Evolutionary conservation across 352 stramenopile species (phyloP).

Genomic region (Phytophthora citrophthora): DNA sequence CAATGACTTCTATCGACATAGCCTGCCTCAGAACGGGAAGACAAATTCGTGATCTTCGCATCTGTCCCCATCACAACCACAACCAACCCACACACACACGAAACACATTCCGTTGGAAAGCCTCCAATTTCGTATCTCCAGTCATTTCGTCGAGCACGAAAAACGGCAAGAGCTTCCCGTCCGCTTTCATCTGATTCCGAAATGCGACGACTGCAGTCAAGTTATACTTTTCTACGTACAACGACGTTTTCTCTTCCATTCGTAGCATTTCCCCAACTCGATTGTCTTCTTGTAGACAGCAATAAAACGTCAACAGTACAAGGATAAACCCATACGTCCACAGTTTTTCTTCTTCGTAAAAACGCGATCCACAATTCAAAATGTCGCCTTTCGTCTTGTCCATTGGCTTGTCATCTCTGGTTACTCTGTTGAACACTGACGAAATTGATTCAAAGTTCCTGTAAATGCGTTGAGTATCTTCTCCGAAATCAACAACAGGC

Average conservation of each 20-base stretch:
- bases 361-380: neutral
- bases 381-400: neutral
- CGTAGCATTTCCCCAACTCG: neutral
- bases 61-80: conserved; percentile 22
- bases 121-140: neutral
- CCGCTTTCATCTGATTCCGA: too few species aligned
- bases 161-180: too few species aligned
- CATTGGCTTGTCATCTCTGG: neutral
- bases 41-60: conserved; percentile 1
- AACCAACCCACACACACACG: conserved; percentile 11
- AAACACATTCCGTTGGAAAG: conserved; percentile 23
- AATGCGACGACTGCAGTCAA: neutral
- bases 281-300: too few species aligned
- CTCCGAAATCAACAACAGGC: neutral
- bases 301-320: neutral
- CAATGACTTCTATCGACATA: too few species aligned
- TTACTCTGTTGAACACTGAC: neutral
- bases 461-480: neutral
- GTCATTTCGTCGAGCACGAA: conserved; percentile 24
- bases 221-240: neutral
- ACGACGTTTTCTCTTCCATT: neutral
- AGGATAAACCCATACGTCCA: neutral
- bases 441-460: neutral
- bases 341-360: neutral
- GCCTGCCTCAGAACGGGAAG: too few species aligned